Percentiles rank a stretch among this genome's conserved stretches.
Evolutionary conservation across 805 yeast species (phyloP).

Genomic region (Lipomyces kockii): DNA sequence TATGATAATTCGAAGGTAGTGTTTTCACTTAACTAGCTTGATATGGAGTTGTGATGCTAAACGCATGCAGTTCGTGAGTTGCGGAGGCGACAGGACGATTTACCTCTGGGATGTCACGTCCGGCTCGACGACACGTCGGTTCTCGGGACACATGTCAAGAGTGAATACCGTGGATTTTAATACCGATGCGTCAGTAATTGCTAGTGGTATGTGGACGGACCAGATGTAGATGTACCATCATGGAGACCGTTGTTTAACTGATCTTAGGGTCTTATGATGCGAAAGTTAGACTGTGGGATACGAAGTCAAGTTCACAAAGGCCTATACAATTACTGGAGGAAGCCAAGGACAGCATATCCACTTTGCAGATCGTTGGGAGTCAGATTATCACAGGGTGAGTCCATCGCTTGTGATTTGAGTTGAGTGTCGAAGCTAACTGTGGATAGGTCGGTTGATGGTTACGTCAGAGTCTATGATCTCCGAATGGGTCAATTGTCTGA

Average conservation of each 20-base stretch:
- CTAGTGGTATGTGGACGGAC: constrained; percentile 27
- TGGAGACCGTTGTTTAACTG: neutral
- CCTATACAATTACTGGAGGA: constrained; percentile 48
- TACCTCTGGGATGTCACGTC: constrained; percentile 44
- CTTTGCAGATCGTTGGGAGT: constrained; percentile 35
- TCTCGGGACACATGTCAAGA: constrained; percentile 41
- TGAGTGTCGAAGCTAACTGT: neutral
- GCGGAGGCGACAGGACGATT: constrained; percentile 45
- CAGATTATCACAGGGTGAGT: constrained; percentile 41
- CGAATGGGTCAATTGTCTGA: constrained; percentile 41
- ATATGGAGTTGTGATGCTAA: constrained; percentile 3
- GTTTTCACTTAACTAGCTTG: neutral
- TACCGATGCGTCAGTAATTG: constrained; percentile 40
- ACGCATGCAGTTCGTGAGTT: constrained; percentile 40
- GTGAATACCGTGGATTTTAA: constrained; percentile 41
- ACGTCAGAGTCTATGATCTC: constrained; percentile 43
- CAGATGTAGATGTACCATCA: neutral
- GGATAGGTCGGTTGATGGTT: constrained; percentile 43
- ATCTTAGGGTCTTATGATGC: constrained; percentile 43
- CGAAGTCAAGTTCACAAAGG: constrained; percentile 33
- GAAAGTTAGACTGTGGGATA: constrained; percentile 46
- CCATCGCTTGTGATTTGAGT: neutral
- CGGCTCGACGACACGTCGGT: constrained; percentile 38
- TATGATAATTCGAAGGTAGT: constrained; percentile 37
- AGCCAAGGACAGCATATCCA: constrained; percentile 45